These are phyloP conservation scores for Candida easanensis DNA, from an alignment of 805 yeast species.

Conservation along the genomic window DNA sequence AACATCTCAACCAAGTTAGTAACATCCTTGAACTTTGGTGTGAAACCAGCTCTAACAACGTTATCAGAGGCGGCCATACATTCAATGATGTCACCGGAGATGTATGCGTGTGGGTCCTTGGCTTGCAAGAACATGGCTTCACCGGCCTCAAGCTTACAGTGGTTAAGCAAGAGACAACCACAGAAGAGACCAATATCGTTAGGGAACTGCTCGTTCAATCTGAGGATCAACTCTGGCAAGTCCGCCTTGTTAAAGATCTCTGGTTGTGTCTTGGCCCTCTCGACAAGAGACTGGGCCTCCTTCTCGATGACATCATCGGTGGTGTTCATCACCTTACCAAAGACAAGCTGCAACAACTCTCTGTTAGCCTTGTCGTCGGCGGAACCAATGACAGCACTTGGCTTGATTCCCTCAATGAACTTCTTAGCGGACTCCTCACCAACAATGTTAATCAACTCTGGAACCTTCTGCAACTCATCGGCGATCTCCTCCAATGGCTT, in stretches of 20 bases:
- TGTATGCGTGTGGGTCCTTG: constrained; percentile 97
- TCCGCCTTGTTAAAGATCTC: constrained; percentile 48
- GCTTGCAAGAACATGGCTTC: constrained; percentile 97
- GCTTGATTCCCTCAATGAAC: constrained; percentile 48
- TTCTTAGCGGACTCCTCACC: constrained; percentile 56
- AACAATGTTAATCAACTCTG: constrained; percentile 72
- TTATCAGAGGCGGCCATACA: constrained; percentile 99
- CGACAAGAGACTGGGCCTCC: constrained; percentile 63
- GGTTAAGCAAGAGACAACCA: constrained; percentile 90
- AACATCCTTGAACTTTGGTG: constrained; percentile 99
- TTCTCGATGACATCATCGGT: constrained; percentile 53
- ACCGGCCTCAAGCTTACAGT: constrained; percentile 77
- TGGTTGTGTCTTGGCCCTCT: constrained; percentile 59
- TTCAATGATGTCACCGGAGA: constrained; percentile 95
- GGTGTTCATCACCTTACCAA: constrained; percentile 82
- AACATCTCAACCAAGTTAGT: constrained; percentile 84
- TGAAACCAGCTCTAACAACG: constrained; percentile 97
- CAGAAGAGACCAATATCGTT: constrained; percentile 93
- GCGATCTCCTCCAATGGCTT: constrained; percentile 83
- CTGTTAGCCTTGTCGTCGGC: constrained; percentile 57
- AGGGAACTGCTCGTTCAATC: constrained; percentile 87
- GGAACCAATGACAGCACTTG: constrained; percentile 41
- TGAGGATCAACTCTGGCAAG: constrained; percentile 69
- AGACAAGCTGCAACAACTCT: constrained; percentile 67
- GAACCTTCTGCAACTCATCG: constrained; percentile 62